Evolutionary conservation across 1,284 basidiomycete species (phyloP), one percentile per base, ranked within the genome.

Genomic region (Tilletia horrida): DNA sequence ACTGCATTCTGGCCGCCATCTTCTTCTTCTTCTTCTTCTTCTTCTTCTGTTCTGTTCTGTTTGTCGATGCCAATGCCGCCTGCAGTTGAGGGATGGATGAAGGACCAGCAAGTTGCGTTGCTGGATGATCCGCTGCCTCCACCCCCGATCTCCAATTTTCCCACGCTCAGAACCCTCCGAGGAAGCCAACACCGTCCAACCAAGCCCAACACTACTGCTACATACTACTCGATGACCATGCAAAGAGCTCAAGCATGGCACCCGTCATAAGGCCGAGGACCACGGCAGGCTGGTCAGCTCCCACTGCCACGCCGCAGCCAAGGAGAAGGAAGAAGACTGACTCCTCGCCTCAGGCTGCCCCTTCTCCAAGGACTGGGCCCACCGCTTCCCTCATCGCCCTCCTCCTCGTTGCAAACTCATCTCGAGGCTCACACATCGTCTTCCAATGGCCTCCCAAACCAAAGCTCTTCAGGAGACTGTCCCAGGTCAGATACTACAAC

Each of bases 391-490:
- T 81, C 18, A 68, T 81, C 1, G 80, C 79, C 16, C 69, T 81
- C 25, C 74, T 81, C 63, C 72, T 81, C 23, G 77, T 76, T 2
- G 73, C 75, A 1, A 74, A 73, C 21, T 77, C 79, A 13, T 73
- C 75, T 23, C 68, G 79, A 16, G 79, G 77, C 8, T 69, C 77
- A 1, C 71, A 76, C 44, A 68, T 81, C 48, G 75, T 74, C 47
- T 81, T 81, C 59, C 78, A 76, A 27, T 81, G 73, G 72, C 80
- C 80, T 14, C 75, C 75, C 57, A 67, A 71, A 25, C 79, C 79
- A 13, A 69, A 66, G 25, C 62, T 77, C 29, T 72, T 73, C 64
- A 76, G 75, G 31, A 70, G 76, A 13, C 73, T 73, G 55, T 75
- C 75, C 25, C 74, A 72, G 31, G 71, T 81, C 65, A 70, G 71